Evolutionary conservation across 306 rosid species (phyloP), one percentile per base, ranked within the genome.

Genomic region (Abrus pulchellus): DNA sequence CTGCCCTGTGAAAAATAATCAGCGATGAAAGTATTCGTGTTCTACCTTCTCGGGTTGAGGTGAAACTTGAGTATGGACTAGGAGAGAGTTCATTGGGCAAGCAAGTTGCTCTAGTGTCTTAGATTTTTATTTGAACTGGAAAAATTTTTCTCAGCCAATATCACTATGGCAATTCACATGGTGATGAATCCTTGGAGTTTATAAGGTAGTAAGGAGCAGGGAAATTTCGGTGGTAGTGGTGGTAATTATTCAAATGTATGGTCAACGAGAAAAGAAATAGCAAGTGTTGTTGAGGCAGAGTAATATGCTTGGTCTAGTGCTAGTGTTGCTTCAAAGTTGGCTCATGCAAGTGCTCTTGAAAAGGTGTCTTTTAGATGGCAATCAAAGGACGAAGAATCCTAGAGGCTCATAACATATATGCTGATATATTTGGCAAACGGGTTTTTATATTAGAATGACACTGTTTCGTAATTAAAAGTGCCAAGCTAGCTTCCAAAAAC

Each of bases 301-400:
- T 91, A 86, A 47, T 72, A 96, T 79, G 72, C 74, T 1, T 89
- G 94, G 97, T 79, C 95, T 11, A 86, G 88, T 32, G 94, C 92
- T 43, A 85, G 75, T 76, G 89, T 97, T 76, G 95, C 86, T 82
- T 89, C 90, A 10, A 96, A 91, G 90, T 75, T 96, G 86, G 98
- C 94, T 68, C 88, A 93, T 83, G 97, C 94, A 0, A 96, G 98
- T 85, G 93, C 99, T 2, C 87, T 93, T 43, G 98, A 92, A 52
- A 96, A 93, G 97, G 97, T 93, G 73, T 89, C 96, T 40, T 96
- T 98, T 1, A 98, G 98, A 77, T 96, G 99, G 99, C 98, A 96
- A 64, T 92, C 97, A 0, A 92, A 92, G 89, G 56, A 20, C 20
- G 20, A 20, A 20, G 0, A 20, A 20, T 20, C 20, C 0, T 20